These are phyloP conservation scores for Apiotrichum montevideense DNA, from an alignment of 1,284 basidiomycete genomes.

Conservation along the genomic window DNA sequence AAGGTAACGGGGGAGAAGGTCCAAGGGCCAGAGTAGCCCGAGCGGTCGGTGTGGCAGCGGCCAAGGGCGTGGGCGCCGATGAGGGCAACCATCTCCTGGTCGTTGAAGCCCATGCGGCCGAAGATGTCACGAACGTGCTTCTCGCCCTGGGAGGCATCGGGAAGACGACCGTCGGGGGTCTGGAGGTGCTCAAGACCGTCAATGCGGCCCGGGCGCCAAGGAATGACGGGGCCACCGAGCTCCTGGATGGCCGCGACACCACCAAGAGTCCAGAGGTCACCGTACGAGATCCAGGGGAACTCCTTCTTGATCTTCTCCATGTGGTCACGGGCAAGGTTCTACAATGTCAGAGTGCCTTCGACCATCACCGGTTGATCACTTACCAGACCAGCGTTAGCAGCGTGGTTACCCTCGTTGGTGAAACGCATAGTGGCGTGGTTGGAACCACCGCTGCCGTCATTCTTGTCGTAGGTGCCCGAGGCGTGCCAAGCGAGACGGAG, in stretches of 20 bases:
- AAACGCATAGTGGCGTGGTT: constrained; percentile 97
- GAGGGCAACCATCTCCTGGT: constrained; percentile 93
- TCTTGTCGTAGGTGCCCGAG: constrained; percentile 87
- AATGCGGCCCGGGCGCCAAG: constrained; percentile 82
- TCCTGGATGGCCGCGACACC: constrained; percentile 65
- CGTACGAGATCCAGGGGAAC: constrained; percentile 81
- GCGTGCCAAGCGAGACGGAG: constrained; percentile 92
- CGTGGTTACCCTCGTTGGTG: constrained; percentile 73
- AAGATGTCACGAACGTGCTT: constrained; percentile 87
- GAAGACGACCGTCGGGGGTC: constrained; percentile 90
- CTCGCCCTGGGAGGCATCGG: constrained; percentile 76
- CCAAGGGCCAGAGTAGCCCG: constrained; percentile 73
- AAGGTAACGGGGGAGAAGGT: constrained; percentile 50
- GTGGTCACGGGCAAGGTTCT: constrained; percentile 67
- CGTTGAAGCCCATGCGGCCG: constrained; percentile 93
- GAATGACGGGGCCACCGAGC: constrained; percentile 57
- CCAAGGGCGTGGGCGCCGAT: constrained; percentile 91
- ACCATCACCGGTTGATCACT: neutral
- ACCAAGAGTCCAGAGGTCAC: constrained; percentile 87
- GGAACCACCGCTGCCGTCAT: constrained; percentile 73
- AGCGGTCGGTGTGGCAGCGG: constrained; percentile 76
- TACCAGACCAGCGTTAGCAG: constrained; percentile 75
- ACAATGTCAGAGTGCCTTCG: constrained; percentile 8
- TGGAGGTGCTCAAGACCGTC: constrained; percentile 70
- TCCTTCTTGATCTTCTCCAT: constrained; percentile 84